Base-by-base conservation (phyloP, 371 early-diverging fungal genomes). In the Lichtheimia corymbifera region DNA sequence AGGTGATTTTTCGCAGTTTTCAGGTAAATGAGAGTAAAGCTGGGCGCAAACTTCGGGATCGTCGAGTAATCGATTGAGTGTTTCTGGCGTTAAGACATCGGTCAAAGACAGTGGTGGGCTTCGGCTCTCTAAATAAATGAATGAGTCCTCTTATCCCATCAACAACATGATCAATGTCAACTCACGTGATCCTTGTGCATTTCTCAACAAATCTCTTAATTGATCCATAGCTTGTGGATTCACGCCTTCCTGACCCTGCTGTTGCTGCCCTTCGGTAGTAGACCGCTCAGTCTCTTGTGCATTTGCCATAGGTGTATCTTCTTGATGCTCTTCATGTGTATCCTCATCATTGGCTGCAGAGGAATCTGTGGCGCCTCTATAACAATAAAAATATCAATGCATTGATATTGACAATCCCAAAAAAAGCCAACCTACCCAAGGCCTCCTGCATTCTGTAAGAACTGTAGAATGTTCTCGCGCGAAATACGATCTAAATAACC, bases 21-120 rank as follows among this genome's bases (percentile, higher is more conserved):
- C 85, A 3, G 85, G 89, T 12, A 91, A 71, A 55, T 82, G 80
- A 22, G 91, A 88, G 65, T 88, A 90, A 53, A 92, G 67, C 3
- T 87, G 72, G 12, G 61, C 49, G 40, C 87, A 79, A 40, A 90
- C 74, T 5, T 77, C 72, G n/a, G 67, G 65, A 61, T 90, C 85
- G 40, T 65, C 70, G 25, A 92, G 70, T 45, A 92, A 67, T 1
- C 84, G 68, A 9, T 70, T 70, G 27, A 89, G 67, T 14, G 85
- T 71, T 7, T 76, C 77, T 4, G 83, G 74, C 0, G 80, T 83
- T 45, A 89, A 62, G 7, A 87, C 85, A 24, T 89, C 71, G 22
- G 59, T 62, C 13, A 76, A 45, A 30, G 68, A 69, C 20, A 73
- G 50, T 24, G 58, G 28, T 15, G 49, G 20, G 20, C 40, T 51